Evolutionary conservation across 495 filamentous ascomycete genomes (phyloP).

Genomic region (Xylaria longipes): DNA sequence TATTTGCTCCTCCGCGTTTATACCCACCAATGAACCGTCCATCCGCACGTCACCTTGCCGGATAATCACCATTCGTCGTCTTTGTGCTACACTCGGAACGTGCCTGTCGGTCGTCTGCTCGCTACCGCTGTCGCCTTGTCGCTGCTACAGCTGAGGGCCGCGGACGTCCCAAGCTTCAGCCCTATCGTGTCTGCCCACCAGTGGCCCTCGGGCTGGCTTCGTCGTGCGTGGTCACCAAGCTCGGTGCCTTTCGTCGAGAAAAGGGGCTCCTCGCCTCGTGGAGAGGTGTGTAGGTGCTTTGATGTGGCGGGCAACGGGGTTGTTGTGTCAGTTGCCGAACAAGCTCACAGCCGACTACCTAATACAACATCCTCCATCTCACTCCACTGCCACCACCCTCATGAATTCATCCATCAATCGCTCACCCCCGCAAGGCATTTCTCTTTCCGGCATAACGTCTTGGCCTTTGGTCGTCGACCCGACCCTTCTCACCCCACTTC

Average conservation of each 20-base stretch:
- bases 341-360: slow-evolving; percentile 35
- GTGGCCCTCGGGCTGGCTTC: neutral
- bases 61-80: slow-evolving; percentile 24
- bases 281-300: slow-evolving; percentile 16
- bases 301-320: slow-evolving; percentile 29
- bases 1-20: slow-evolving; percentile 13
- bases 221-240: neutral
- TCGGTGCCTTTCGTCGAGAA: neutral
- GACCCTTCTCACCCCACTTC: slow-evolving; percentile 44
- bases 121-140: neutral
- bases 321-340: slow-evolving; percentile 39
- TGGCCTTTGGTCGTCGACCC: slow-evolving; percentile 34
- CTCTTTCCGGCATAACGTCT: slow-evolving; percentile 47
- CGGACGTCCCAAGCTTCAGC: neutral
- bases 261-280: neutral
- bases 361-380: slow-evolving; percentile 29
- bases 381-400: slow-evolving; percentile 32
- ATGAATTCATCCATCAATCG: slow-evolving; percentile 46
- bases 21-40: slow-evolving; percentile 26
- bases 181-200: neutral
- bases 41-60: slow-evolving; percentile 18
- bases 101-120: slow-evolving; percentile 8
- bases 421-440: slow-evolving; percentile 44
- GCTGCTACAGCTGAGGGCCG: neutral
- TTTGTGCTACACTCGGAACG: slow-evolving; percentile 28